Percentiles rank a stretch among this genome's conserved stretches.
phyloP scores from a whole-genome alignment of 192 early-diverging fungal species.

The Spinellus fusiger region DNA sequence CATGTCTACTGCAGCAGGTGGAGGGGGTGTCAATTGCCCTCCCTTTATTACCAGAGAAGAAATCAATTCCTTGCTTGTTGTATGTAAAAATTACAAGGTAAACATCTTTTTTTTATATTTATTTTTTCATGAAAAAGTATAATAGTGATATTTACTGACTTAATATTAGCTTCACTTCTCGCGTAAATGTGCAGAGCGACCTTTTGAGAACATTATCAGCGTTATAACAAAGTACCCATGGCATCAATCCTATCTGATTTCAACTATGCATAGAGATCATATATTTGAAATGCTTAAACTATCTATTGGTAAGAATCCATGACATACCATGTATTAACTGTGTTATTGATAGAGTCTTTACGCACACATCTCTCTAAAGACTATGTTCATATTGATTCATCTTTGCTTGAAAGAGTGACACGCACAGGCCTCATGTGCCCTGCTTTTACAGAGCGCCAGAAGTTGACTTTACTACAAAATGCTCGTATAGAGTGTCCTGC shows the following conservation, averaged over 20 bases:
- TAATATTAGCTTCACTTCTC: conserved; percentile 59
- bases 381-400: conserved; percentile 52
- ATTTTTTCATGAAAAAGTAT: too few species aligned
- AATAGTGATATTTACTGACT: conserved; percentile 35
- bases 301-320: conserved; percentile 25
- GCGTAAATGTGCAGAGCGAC: conserved; percentile 65
- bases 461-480: conserved; percentile 26
- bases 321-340: not conserved
- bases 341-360: conserved; percentile 42
- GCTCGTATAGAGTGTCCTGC: conserved; percentile 9
- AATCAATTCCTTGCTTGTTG: conserved; percentile 60
- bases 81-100: conserved; percentile 74
- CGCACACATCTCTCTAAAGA: conserved; percentile 50
- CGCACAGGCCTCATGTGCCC: conserved; percentile 62
- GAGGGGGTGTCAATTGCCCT: conserved; percentile 5
- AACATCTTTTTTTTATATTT: too few species aligned
- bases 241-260: conserved; percentile 54
- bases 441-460: conserved; percentile 73
- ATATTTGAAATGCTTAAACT: conserved; percentile 59
- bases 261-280: conserved; percentile 65
- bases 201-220: conserved; percentile 74
- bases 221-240: conserved; percentile 70
- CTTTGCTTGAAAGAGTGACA: conserved; percentile 47
- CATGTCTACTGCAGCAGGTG: conserved; percentile 16
- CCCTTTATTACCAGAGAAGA: conserved; percentile 61